Evolutionary conservation across 2,329 filamentous ascomycete species (phyloP).

Genomic region (Xylaria sp.): DNA sequence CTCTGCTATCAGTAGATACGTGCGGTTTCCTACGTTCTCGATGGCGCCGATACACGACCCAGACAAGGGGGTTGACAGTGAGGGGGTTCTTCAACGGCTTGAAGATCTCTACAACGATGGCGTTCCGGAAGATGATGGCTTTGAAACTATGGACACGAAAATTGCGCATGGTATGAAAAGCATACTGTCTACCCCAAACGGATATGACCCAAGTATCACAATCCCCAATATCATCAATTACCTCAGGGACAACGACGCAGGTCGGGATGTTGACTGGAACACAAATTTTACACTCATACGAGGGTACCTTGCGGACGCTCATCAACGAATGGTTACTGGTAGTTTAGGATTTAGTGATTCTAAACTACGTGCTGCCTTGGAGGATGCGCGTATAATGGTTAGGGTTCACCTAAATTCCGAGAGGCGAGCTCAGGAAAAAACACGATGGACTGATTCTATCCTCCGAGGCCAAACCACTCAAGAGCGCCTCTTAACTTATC

Average conservation of each 20-base stretch:
- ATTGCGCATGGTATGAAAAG: neutral
- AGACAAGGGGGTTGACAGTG: neutral
- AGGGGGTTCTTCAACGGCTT: slow-evolving; percentile 13
- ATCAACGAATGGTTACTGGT: slow-evolving; percentile 41
- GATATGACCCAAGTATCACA: slow-evolving; percentile 50
- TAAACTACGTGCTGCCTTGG: slow-evolving; percentile 35
- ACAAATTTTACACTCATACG: slow-evolving; percentile 44
- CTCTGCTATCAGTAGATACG: slow-evolving; percentile 7
- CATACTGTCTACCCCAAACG: slow-evolving; percentile 37
- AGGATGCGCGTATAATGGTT: slow-evolving; percentile 41
- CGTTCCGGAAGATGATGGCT: neutral
- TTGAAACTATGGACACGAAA: neutral
- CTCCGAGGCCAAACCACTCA: slow-evolving; percentile 33
- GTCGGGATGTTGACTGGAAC: slow-evolving; percentile 50
- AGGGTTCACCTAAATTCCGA: slow-evolving; percentile 37
- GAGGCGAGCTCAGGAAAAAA: slow-evolving; percentile 33
- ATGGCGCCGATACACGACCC: slow-evolving; percentile 29
- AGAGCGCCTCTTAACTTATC: slow-evolving; percentile 42
- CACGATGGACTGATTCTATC: slow-evolving; percentile 41
- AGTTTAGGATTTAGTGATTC: slow-evolving; percentile 39
- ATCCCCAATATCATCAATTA: slow-evolving; percentile 55
- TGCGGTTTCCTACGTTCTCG: neutral
- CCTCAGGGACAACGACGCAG: slow-evolving; percentile 59
- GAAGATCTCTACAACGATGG: slow-evolving; percentile 25
- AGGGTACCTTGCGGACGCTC: slow-evolving; percentile 52